Percentiles rank a stretch among this genome's conserved stretches.
These are phyloP conservation scores for Rhodosporidiobolus sp. DNA, from an alignment of 768 basidiomycete genomes.

Conservation along the genomic window DNA sequence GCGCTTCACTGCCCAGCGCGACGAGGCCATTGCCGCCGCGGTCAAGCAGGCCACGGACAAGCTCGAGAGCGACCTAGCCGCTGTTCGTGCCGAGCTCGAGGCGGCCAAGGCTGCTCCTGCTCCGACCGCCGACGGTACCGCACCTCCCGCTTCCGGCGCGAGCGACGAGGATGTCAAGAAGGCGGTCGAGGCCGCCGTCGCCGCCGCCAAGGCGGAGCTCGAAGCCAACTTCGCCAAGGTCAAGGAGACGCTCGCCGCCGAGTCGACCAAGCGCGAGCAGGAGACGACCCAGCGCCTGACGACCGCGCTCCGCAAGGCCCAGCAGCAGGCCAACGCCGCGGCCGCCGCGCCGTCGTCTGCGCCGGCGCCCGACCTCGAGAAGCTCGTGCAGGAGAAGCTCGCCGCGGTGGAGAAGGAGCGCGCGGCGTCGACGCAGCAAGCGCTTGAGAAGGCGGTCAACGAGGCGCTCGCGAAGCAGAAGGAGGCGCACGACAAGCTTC, in stretches of 20 bases:
- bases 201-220: slow-evolving; percentile 45
- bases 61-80: slow-evolving; percentile 35
- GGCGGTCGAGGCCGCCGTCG: slow-evolving; percentile 47
- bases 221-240: slow-evolving; percentile 47
- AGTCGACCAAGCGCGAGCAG: slow-evolving; percentile 52
- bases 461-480: slow-evolving; percentile 32
- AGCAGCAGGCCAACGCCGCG: slow-evolving; percentile 24
- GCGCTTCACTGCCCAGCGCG: slow-evolving; percentile 34
- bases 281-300: slow-evolving; percentile 43
- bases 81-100: slow-evolving; percentile 17
- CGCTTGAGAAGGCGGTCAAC: slow-evolving; percentile 45
- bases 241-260: slow-evolving; percentile 46
- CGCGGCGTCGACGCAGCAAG: slow-evolving; percentile 31
- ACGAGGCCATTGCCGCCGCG: slow-evolving; percentile 33
- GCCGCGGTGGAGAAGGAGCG: slow-evolving; percentile 54
- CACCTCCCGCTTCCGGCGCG: slow-evolving; percentile 42
- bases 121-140: slow-evolving; percentile 12
- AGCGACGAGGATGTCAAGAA: slow-evolving; percentile 46
- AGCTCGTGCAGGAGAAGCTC: slow-evolving; percentile 58
- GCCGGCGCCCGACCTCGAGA: slow-evolving; percentile 41
- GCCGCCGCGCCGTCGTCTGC: slow-evolving; percentile 10
- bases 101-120: not conserved
- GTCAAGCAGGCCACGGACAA: slow-evolving; percentile 42
- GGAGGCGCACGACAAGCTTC: slow-evolving; percentile 26
- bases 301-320: slow-evolving; percentile 33